These are phyloP conservation scores for Magnolia kwangsiensis DNA, from an alignment of 164 flowering plant species.

Conservation along the genomic window DNA sequence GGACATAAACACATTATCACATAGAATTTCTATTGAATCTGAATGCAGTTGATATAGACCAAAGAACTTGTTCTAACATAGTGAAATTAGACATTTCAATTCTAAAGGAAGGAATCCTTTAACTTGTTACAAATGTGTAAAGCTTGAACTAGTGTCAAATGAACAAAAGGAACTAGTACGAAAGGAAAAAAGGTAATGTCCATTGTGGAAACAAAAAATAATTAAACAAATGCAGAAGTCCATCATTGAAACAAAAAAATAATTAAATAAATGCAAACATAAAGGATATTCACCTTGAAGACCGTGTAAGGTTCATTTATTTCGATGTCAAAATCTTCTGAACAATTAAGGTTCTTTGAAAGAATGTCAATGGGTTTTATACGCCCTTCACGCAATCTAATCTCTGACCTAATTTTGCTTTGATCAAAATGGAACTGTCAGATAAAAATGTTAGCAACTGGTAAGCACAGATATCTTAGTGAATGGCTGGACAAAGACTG, in stretches of 20 bases:
- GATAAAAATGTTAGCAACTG: slow-evolving; percentile 15
- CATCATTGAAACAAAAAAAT: too few species aligned
- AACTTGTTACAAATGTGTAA: too few species aligned
- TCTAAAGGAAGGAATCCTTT: too few species aligned
- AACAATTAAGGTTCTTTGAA: slow-evolving; percentile 72
- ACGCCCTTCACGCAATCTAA: slow-evolving; percentile 89
- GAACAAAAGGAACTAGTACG: not conserved
- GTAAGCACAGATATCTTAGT: not conserved
- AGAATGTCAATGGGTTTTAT: slow-evolving; percentile 86
- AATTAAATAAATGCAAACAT: not conserved
- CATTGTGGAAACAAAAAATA: not conserved
- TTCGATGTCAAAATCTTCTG: slow-evolving; percentile 76
- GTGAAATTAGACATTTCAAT: too few species aligned
- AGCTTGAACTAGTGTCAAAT: too few species aligned
- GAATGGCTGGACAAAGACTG: not conserved
- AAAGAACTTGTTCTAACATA: too few species aligned
- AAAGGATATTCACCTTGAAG: slow-evolving; percentile 59
- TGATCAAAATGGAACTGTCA: slow-evolving; percentile 97
- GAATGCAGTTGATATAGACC: too few species aligned
- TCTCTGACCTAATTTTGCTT: slow-evolving; percentile 91
- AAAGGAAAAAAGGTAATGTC: not conserved
- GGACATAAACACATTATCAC: too few species aligned
- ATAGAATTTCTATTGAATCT: too few species aligned
- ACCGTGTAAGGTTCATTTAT: slow-evolving; percentile 94
- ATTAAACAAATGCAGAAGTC: too few species aligned